Evolutionary conservation across 2,329 filamentous ascomycete genomes (phyloP).

Genomic region (Sporothrix brunneoviolacea): DNA sequence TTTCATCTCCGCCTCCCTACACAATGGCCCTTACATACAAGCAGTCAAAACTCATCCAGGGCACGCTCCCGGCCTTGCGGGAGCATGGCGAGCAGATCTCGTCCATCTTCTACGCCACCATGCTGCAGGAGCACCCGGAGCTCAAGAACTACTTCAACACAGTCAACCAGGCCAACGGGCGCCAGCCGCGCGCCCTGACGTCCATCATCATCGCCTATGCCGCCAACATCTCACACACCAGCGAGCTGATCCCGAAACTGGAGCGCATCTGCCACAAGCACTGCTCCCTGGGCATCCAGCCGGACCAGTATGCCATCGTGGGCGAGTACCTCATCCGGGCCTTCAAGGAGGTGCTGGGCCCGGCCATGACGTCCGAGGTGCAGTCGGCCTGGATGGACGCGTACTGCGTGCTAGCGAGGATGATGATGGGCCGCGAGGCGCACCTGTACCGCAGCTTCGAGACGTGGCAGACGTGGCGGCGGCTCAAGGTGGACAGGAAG

Average conservation of each 20-base stretch:
- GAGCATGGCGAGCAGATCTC: slow-evolving; percentile 64
- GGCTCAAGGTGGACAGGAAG: slow-evolving; percentile 60
- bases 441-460: slow-evolving; percentile 55
- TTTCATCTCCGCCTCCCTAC: too few species aligned
- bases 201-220: slow-evolving; percentile 64
- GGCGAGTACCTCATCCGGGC: slow-evolving; percentile 62
- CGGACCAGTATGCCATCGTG: slow-evolving; percentile 65
- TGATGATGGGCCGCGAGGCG: slow-evolving; percentile 62
- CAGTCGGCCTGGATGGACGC: slow-evolving; percentile 63
- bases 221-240: slow-evolving; percentile 59
- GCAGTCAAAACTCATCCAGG: slow-evolving; percentile 60
- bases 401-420: slow-evolving; percentile 65
- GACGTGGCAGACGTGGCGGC: slow-evolving; percentile 58
- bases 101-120: slow-evolving; percentile 63
- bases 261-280: slow-evolving; percentile 65
- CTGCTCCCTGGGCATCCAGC: slow-evolving; percentile 59
- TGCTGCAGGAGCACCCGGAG: slow-evolving; percentile 58
- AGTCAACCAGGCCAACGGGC: slow-evolving; percentile 55
- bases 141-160: slow-evolving; percentile 66
- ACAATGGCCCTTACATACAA: slow-evolving; percentile 37
- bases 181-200: slow-evolving; percentile 56
- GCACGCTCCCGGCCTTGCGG: slow-evolving; percentile 62
- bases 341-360: slow-evolving; percentile 60
- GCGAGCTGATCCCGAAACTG: slow-evolving; percentile 46
- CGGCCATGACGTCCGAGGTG: slow-evolving; percentile 57